Conservation (phyloP, 306 rosid genomes). For the Rosa multiflora region DNA sequence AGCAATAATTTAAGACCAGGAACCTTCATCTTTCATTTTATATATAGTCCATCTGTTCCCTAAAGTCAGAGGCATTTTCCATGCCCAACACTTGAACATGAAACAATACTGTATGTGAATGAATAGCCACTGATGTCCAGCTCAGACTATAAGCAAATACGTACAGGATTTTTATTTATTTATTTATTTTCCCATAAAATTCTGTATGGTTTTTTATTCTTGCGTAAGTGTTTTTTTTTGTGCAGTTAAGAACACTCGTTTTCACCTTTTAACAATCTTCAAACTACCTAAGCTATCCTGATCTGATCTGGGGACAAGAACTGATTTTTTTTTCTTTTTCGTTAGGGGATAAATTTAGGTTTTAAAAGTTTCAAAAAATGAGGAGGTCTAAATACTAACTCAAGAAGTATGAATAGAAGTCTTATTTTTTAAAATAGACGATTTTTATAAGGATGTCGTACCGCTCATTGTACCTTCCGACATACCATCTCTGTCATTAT, state of each 20-base stretch:
- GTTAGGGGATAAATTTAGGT: no score
- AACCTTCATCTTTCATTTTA: background rate
- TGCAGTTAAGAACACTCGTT: background rate
- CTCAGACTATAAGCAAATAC: background rate
- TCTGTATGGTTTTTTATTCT: background rate
- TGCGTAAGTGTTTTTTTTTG: background rate
- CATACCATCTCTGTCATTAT: no score
- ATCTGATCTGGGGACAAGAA: no score
- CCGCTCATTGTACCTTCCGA: no score
- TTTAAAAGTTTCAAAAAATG: no score
- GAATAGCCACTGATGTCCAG: background rate
- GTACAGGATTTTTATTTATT: no score
- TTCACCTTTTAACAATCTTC: background rate
- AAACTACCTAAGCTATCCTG: background rate
- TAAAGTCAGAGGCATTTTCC: background rate
- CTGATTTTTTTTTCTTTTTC: no score
- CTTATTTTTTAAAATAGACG: no score
- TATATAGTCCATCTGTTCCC: background rate
- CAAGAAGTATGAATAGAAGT: no score
- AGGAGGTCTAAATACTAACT: no score
- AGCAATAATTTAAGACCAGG: slow-evolving; percentile 10
- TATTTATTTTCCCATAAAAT: background rate
- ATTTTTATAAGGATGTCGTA: no score
- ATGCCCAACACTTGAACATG: background rate
- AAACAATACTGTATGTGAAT: background rate